Conservation (phyloP, 129 eudicot species). For the Tagetes patula region DNA sequence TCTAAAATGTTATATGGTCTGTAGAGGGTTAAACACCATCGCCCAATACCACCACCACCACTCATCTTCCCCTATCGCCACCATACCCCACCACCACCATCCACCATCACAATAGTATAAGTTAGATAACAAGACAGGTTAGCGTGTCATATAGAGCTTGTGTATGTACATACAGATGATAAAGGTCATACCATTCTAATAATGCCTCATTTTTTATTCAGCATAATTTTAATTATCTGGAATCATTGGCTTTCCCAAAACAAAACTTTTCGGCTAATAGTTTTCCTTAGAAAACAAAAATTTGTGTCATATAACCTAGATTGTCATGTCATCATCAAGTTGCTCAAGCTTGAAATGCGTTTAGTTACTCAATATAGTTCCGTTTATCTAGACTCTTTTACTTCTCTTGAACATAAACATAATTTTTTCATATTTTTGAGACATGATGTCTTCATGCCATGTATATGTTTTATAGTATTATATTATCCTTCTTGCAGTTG, state of each 20-base stretch:
- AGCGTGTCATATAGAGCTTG: conserved; percentile 2
- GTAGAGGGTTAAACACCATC: too few relatives aligned
- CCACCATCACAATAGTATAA: not conserved
- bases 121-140: not conserved
- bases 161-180: not conserved
- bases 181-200: not conserved
- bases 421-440: not conserved
- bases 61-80: too few relatives aligned
- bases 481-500: conserved; percentile 24
- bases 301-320: conserved; percentile 6
- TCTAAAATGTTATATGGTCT: too few relatives aligned
- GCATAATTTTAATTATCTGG: not conserved
- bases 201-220: not conserved
- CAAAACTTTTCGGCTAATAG: not conserved
- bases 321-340: not conserved
- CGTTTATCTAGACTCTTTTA: not conserved
- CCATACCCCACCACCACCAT: too few relatives aligned
- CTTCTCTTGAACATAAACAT: not conserved
- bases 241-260: not conserved
- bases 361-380: not conserved
- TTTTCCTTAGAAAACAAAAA: not conserved
- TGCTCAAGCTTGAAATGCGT: not conserved
- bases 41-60: too few relatives aligned
- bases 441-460: not conserved
- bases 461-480: too few relatives aligned